phyloP scores from a whole-genome alignment of 2,329 filamentous ascomycete genomes.

The Chrysoporthe deuterocubensis region DNA sequence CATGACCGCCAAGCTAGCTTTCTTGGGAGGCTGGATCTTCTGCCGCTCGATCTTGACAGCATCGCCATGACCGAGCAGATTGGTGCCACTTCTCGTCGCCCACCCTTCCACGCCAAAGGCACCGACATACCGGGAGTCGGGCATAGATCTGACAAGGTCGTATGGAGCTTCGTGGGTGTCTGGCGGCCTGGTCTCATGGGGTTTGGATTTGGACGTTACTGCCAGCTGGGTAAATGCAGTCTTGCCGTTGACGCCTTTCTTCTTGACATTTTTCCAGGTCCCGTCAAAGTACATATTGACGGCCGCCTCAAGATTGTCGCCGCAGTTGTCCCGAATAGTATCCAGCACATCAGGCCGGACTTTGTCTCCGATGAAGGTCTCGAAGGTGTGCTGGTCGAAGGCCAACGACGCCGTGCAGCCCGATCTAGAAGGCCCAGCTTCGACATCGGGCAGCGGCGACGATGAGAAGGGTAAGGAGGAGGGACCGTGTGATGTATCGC shows the following conservation, averaged over 20 bases:
- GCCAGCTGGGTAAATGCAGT: conserved; percentile 9
- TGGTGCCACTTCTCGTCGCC: conserved; percentile 82
- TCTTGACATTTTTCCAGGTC: conserved; percentile 61
- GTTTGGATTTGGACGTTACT: conserved; percentile 25
- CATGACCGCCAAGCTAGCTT: conserved; percentile 45
- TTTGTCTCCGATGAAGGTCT: conserved; percentile 63
- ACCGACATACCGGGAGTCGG: conserved; percentile 73
- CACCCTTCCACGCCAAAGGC: conserved; percentile 91
- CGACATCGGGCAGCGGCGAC: conserved; percentile 5
- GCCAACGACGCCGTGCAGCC: conserved; percentile 37
- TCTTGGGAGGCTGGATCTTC: conserved; percentile 67
- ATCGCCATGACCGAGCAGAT: conserved; percentile 80
- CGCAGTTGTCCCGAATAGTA: conserved; percentile 58
- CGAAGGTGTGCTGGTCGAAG: conserved; percentile 63
- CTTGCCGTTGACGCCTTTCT: conserved; percentile 30
- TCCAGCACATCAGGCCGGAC: conserved; percentile 53
- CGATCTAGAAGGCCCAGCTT: conserved; percentile 29
- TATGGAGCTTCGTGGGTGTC: not conserved
- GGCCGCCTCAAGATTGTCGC: conserved; percentile 62
- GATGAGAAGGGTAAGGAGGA: conserved; percentile 5
- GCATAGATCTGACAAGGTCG: conserved; percentile 36
- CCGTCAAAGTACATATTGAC: conserved; percentile 74
- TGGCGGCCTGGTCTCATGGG: conserved; percentile 18
- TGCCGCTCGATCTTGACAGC: conserved; percentile 84
- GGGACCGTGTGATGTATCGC: conserved; percentile 33